A percentile compares a stretch with the other conserved stretches of the same genome.
Conservation (phyloP, 331 rosid genomes). For the Arachis monticola region DNA sequence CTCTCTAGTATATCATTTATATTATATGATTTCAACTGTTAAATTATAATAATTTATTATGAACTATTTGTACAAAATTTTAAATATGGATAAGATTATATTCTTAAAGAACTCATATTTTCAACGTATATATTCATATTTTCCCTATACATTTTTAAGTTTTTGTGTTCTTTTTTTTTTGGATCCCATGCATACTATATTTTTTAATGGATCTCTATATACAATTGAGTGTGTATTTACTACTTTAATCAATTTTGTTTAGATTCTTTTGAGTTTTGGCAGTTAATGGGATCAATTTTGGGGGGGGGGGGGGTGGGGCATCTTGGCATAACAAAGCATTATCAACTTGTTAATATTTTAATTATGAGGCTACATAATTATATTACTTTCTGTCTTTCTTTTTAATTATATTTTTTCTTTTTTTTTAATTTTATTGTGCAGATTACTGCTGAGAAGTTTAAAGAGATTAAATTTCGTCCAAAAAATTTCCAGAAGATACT, state of each 20-base stretch:
- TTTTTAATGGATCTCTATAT: no score
- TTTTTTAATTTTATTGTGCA: constrained; percentile 33
- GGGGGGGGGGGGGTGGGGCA: neutral
- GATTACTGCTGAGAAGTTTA: constrained; percentile 60
- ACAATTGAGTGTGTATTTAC: neutral
- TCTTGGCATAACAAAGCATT: constrained; percentile 25
- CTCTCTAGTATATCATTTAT: no score
- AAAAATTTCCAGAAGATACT: constrained; percentile 74
- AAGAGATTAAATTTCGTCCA: constrained; percentile 56
- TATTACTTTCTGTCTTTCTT: neutral
- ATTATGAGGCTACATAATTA: constrained; percentile 12
- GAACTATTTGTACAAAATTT: no score
- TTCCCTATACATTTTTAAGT: no score
- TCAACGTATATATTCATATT: no score
- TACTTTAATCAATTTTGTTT: neutral
- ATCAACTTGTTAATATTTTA: constrained; percentile 5
- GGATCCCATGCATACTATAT: no score
- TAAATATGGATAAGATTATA: no score
- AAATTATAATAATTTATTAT: no score
- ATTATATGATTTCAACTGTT: no score
- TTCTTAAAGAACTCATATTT: no score
- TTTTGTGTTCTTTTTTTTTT: no score
- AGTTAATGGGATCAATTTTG: neutral
- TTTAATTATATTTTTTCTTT: neutral
- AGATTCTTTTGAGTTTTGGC: neutral